Conservation (phyloP, 2,329 filamentous ascomycete species). For the Furcasterigmium furcatum region DNA sequence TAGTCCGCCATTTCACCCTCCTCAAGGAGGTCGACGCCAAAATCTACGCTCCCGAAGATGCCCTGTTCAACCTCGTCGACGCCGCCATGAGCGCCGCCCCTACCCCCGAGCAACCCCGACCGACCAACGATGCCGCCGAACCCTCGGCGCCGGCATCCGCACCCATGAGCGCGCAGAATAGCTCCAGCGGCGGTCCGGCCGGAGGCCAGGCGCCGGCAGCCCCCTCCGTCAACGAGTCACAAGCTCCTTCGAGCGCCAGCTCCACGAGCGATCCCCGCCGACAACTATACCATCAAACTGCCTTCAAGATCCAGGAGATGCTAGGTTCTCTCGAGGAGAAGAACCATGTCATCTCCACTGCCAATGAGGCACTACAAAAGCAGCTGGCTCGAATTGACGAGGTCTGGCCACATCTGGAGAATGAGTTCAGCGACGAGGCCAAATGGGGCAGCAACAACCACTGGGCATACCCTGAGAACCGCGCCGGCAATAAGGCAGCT, state of each 20-base stretch:
- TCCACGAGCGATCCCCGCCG: slow-evolving; percentile 62
- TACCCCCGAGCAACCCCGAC: slow-evolving; percentile 35
- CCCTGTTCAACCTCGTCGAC: slow-evolving; percentile 72
- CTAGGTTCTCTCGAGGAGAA: slow-evolving; percentile 93
- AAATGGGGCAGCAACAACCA: slow-evolving; percentile 88
- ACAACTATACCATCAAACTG: slow-evolving; percentile 74
- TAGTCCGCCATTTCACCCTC: slow-evolving; percentile 91
- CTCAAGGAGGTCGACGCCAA: slow-evolving; percentile 98
- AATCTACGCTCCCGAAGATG: slow-evolving; percentile 82
- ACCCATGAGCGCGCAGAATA: slow-evolving; percentile 48
- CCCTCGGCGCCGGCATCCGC: slow-evolving; percentile 38
- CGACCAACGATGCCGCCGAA: slow-evolving; percentile 39
- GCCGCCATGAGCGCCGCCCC: slow-evolving; percentile 52
- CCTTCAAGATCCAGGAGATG: slow-evolving; percentile 77
- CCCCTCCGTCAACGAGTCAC: slow-evolving; percentile 39
- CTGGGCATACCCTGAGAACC: slow-evolving; percentile 92
- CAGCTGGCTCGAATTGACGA: slow-evolving; percentile 83
- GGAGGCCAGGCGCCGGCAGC: slow-evolving; percentile 31
- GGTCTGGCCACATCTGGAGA: slow-evolving; percentile 81
- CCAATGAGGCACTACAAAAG: slow-evolving; percentile 83
- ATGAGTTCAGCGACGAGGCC: slow-evolving; percentile 91
- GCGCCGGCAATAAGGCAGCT: slow-evolving; percentile 56
- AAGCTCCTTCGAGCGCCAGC: slow-evolving; percentile 43
- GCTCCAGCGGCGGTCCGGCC: slow-evolving; percentile 34
- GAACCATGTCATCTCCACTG: slow-evolving; percentile 91